phyloP scores from a whole-genome alignment of 2,329 filamentous ascomycete species.

The Trichoderma pleuroti region DNA sequence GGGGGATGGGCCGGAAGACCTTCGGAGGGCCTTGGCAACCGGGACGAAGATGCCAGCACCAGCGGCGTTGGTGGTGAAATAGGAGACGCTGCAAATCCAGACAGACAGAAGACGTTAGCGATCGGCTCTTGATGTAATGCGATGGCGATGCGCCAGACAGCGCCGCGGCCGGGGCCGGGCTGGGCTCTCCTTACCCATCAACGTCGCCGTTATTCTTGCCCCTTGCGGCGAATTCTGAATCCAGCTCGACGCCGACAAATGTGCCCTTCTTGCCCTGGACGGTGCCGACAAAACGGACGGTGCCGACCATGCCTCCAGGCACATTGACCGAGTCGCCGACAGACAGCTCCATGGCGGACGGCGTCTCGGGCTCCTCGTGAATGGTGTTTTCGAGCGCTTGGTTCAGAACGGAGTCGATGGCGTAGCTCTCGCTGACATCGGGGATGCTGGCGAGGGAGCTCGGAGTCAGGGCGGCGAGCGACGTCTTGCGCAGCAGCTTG shows the following conservation, averaged over 20 bases:
- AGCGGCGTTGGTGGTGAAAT: conserved; percentile 75
- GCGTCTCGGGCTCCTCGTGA: conserved; percentile 53
- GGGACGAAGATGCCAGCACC: conserved; percentile 94
- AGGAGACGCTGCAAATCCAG: conserved; percentile 52
- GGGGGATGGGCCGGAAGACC: conserved; percentile 57
- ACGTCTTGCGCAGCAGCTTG: conserved; percentile 63
- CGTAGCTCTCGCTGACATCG: conserved; percentile 63
- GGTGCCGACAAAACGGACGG: conserved; percentile 80
- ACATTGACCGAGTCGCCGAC: conserved; percentile 87
- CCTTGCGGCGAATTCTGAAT: conserved; percentile 70
- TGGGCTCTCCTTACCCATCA: conserved; percentile 66
- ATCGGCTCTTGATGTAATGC: neutral
- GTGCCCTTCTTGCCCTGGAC: conserved; percentile 86
- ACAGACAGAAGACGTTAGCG: conserved; percentile 16
- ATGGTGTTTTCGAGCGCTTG: conserved; percentile 34
- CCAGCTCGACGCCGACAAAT: conserved; percentile 90
- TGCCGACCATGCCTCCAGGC: conserved; percentile 87
- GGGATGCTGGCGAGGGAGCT: conserved; percentile 62
- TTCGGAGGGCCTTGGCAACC: conserved; percentile 71
- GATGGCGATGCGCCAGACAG: neutral
- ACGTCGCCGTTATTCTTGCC: conserved; percentile 97
- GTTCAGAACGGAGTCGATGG: conserved; percentile 50
- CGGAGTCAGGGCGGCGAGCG: conserved; percentile 64
- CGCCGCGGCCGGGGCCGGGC: conserved; percentile 4
- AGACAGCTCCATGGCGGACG: conserved; percentile 52